Percentiles rank a stretch among this genome's conserved stretches.
Evolutionary conservation across 805 yeast genomes (phyloP).

Genomic region (Zygosaccharomyces rouxii): DNA sequence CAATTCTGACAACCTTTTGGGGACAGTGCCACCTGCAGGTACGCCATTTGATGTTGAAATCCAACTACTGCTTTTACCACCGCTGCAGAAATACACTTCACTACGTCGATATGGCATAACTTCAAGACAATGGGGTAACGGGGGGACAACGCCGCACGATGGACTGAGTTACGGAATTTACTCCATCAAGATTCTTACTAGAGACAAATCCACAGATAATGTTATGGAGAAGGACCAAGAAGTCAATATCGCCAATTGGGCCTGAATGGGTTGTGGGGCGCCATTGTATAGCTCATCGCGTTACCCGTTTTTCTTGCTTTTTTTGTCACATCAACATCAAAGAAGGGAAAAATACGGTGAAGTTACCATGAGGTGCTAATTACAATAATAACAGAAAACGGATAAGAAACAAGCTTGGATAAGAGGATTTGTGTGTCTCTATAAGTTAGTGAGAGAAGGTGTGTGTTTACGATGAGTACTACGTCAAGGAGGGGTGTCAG

Average conservation of each 20-base stretch:
- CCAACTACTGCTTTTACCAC: slow-evolving; percentile 55
- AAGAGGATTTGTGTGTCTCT: too few species aligned
- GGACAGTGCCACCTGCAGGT: slow-evolving; percentile 23
- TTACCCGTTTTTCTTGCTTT: slow-evolving; percentile 6
- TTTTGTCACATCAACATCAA: neutral
- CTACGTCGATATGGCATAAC: slow-evolving; percentile 62
- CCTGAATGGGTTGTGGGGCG: neutral
- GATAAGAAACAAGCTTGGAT: neutral
- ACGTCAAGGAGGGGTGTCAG: neutral
- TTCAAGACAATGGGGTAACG: slow-evolving; percentile 64
- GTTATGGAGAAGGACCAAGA: slow-evolving; percentile 11
- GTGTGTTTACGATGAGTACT: neutral
- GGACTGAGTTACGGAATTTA: slow-evolving; percentile 71
- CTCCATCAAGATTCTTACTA: slow-evolving; percentile 32
- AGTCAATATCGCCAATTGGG: slow-evolving; percentile 5
- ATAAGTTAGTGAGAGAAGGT: neutral
- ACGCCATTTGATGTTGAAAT: slow-evolving; percentile 33
- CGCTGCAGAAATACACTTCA: slow-evolving; percentile 60
- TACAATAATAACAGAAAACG: neutral
- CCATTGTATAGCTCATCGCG: neutral
- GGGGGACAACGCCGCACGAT: slow-evolving; percentile 49
- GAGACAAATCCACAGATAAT: slow-evolving; percentile 24
- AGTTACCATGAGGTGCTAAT: neutral
- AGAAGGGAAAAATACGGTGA: neutral
- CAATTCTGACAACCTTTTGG: slow-evolving; percentile 31